A percentile compares a stretch with the other conserved stretches of the same genome.
phyloP scores from a whole-genome alignment of 192 early-diverging fungal genomes.

The Coemansia sp. region DNA sequence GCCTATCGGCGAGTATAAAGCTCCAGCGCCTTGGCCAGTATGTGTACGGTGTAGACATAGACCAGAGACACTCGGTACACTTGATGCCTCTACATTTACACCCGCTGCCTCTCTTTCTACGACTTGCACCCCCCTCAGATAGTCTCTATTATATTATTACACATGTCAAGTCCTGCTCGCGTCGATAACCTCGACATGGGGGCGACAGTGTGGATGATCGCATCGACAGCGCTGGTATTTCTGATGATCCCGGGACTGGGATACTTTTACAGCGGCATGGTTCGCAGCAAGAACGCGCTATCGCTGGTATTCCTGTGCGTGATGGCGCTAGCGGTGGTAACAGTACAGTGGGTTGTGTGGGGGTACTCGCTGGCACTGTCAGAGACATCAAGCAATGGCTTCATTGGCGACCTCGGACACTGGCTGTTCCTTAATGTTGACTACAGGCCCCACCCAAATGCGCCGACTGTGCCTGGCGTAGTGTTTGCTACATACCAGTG shows the following conservation, averaged over 20 bases:
- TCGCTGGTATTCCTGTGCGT: slow-evolving; percentile 72
- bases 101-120: no score
- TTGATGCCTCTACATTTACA: neutral
- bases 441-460: slow-evolving; percentile 55
- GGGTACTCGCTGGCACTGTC: slow-evolving; percentile 73
- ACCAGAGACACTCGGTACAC: neutral
- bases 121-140: neutral
- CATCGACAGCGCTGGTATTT: slow-evolving; percentile 67
- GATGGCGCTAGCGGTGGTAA: slow-evolving; percentile 69
- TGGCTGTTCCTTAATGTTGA: slow-evolving; percentile 62
- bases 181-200: slow-evolving; percentile 55
- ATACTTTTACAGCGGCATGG: slow-evolving; percentile 77
- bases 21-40: neutral
- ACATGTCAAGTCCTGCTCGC: slow-evolving; percentile 10
- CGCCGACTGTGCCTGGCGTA: slow-evolving; percentile 61
- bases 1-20: neutral
- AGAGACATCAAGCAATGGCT: slow-evolving; percentile 59
- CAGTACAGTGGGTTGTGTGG: slow-evolving; percentile 72
- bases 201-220: slow-evolving; percentile 74
- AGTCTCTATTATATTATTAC: neutral
- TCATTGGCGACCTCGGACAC: slow-evolving; percentile 70
- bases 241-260: slow-evolving; percentile 75
- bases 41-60: neutral
- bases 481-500: slow-evolving; percentile 73
- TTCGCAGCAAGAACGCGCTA: slow-evolving; percentile 75